A percentile compares a stretch with the other conserved stretches of the same genome.
phyloP scores from a whole-genome alignment of 306 rosid species.

The Trifolium repens region DNA sequence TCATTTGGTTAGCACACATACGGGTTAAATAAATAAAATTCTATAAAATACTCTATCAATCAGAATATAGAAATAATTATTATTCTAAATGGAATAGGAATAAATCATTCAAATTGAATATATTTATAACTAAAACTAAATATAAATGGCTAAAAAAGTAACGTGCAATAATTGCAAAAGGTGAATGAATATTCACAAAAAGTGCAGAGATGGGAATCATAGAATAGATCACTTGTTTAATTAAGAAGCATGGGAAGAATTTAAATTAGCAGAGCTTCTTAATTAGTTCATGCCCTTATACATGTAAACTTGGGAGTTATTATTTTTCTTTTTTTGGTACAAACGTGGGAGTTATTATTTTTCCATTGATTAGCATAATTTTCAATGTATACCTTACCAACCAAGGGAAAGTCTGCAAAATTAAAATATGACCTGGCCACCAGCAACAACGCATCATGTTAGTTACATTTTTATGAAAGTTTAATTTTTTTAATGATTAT shows the following conservation, averaged over 20 bases:
- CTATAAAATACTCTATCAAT: too few species aligned
- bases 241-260: not conserved
- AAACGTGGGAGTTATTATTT: not conserved
- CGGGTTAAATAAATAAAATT: not conserved
- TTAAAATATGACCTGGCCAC: not conserved
- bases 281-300: constrained; percentile 24
- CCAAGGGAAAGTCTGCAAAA: not conserved
- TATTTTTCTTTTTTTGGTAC: too few species aligned
- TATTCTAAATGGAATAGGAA: too few species aligned
- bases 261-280: not conserved
- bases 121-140: too few species aligned
- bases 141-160: too few species aligned
- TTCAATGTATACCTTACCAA: constrained; percentile 28
- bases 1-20: not conserved
- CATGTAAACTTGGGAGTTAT: too few species aligned
- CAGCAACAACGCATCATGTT: not conserved
- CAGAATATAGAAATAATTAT: too few species aligned
- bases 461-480: not conserved
- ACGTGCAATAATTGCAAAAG: not conserved
- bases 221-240: not conserved
- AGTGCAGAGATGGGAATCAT: not conserved
- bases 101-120: too few species aligned
- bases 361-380: constrained; percentile 13
- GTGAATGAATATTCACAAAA: not conserved
- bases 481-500: too few species aligned